Evolutionary conservation across 2,329 filamentous ascomycete genomes (phyloP), one percentile per base, ranked within the genome.

Genomic region (Colletotrichum camelliae): DNA sequence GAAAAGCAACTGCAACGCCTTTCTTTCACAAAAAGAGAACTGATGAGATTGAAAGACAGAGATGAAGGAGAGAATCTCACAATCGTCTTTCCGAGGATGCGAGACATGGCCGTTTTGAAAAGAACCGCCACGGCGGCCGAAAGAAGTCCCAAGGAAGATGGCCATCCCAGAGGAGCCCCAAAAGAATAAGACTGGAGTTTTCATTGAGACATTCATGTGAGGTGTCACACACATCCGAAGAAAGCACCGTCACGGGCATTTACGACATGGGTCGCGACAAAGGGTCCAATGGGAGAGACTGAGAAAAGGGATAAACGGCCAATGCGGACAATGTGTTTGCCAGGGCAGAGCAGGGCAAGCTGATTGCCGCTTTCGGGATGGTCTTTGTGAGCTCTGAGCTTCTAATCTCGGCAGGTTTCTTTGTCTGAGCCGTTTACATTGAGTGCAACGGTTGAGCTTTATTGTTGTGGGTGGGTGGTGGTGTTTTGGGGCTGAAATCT

Each of bases 41-140:
- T 27, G 31, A 33, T 21, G 21, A 4, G 4, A 39, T 1, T 67
- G 64, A 72, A 57, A 27, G 43, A 58, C 58, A 12, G 27, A n/a
- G 37, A 48, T n/a, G 24, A 27, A 37, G 10, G 10, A 31, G 65
- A 58, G 61, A 35, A 29, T 37, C 21, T 27, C 6, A 31, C 5
- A 43, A 58, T 48, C 35, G 31, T 31, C 43, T n/a, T 18, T 35
- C 13, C 31, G 29, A 64, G 39, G 39, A 31, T 73, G 74, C 74
- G 74, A 76, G 73, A 65, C 64, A 69, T 37, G 35, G 13, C 29
- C 64, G n/a, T 75, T 75, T 75, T 75, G 57, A 62, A 61, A 70
- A 61, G 29, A 18, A 33, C 6, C 29, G 0, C 2, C 35, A 39
- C 1, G 15, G 12, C 62, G 27, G 13, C 29, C 27, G 33, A 61